These are phyloP conservation scores for Voacanga thouarsii DNA, from an alignment of 257 asterid species.

Conservation along the genomic window DNA sequence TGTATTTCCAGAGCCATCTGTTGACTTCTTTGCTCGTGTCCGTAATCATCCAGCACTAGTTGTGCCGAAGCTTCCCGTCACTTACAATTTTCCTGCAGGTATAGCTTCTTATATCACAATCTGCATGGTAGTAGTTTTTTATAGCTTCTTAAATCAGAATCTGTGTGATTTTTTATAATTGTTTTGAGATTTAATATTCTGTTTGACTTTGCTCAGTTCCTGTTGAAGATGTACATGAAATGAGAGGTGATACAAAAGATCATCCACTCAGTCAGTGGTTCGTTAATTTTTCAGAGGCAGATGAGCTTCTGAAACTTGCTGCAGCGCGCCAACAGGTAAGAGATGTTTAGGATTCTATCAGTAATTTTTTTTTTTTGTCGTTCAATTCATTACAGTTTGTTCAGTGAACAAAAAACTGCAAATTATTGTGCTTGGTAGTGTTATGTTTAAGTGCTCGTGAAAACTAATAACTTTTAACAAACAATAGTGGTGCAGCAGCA, in stretches of 20 bases:
- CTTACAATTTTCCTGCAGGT: conserved; percentile 44
- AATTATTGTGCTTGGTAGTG: not conserved
- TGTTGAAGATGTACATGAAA: conserved; percentile 41
- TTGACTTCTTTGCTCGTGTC: conserved; percentile 59
- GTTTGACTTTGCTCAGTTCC: conserved; percentile 29
- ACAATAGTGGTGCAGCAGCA: not conserved
- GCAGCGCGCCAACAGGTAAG: conserved; percentile 77
- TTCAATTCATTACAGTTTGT: not conserved
- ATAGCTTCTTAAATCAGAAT: not conserved
- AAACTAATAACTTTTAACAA: not conserved
- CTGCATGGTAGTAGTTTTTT: conserved; percentile 9
- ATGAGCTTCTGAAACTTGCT: conserved; percentile 70
- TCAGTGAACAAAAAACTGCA: not conserved
- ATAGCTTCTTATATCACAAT: conserved; percentile 10
- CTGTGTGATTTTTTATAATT: not conserved
- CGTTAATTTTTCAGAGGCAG: conserved; percentile 77
- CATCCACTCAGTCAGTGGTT: conserved; percentile 65
- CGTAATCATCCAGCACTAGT: conserved; percentile 71
- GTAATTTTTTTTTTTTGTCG: not conserved
- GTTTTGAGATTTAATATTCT: conserved; percentile 19
- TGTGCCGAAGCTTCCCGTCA: conserved; percentile 54
- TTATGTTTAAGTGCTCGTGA: not conserved
- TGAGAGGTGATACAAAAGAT: conserved; percentile 54
- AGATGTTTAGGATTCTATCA: not conserved
- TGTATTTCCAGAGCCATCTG: conserved; percentile 72